Evolutionary conservation across 1,284 basidiomycete genomes (phyloP), one percentile per base, ranked within the genome.

Genomic region (Hymenochaete sp.): DNA sequence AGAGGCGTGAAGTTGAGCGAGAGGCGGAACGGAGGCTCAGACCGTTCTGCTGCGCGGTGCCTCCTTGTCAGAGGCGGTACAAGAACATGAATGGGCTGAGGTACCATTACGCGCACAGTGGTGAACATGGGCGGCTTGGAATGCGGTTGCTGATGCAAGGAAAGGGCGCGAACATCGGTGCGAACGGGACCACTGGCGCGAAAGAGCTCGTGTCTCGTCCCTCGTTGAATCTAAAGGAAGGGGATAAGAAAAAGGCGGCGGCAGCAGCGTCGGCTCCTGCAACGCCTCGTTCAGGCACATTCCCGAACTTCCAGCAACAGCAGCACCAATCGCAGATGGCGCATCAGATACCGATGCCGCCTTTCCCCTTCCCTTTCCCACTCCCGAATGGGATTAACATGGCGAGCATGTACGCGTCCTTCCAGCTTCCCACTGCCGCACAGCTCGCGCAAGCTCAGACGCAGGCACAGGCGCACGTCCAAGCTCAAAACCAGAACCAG

Each of bases 61-160:
- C 82, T n/a, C 85, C 88, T 50, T 98, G 95, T 62, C 82, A 81
- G 58, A 79, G 96, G 62, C 68, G 95, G 56, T 98, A 98, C 71
- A 93, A 97, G 75, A 97, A 98, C 62, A 93, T 96, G 92, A 96
- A 96, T 62, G 92, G 93, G 0, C 67, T 96, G 49, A 68, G 87
- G 58, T 98, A 98, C 57, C 93, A 98, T 66, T 98, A 97, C 63
- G 85, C 93, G 60, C 93, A 98, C 65, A 90, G 88, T 25, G 93
- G 95, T 13, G 92, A 93, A 45, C 95, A 98, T 62, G 93, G 93
- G 8, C 81, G 84, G 8, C 74, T 89, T 42, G 93, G 93, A 4
- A 69, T 96, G 0, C 76, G 82, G 37, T 70, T 95, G 61, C 73
- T 96, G 26, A 84, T 88, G 10, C 82, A 85, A 50, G 87, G 93